Evolutionary conservation across 2,329 filamentous ascomycete genomes (phyloP).

Genomic region (Pseudogymnoascus sp.): DNA sequence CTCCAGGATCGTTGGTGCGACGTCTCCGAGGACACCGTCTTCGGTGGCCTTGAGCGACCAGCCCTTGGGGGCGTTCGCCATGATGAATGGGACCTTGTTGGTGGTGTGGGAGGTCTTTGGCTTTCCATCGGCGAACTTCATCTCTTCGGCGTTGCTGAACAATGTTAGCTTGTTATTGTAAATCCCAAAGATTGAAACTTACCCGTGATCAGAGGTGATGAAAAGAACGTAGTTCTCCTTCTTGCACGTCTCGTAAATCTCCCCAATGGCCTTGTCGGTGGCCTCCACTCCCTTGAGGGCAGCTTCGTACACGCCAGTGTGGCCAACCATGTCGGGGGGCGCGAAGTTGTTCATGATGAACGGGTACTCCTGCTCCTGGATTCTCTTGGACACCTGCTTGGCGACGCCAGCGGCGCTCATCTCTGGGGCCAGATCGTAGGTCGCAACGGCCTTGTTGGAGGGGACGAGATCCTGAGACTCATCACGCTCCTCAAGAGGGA

Average conservation of each 20-base stretch:
- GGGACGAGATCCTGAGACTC: conserved; percentile 70
- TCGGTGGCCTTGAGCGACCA: conserved; percentile 73
- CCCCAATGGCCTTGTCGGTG: conserved; percentile 89
- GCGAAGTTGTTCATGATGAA: conserved; percentile 99
- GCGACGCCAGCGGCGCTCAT: conserved; percentile 92
- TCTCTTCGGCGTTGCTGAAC: conserved; percentile 83
- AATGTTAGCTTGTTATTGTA: conserved; percentile 17
- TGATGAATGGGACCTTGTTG: conserved; percentile 96
- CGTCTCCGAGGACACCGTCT: conserved; percentile 88
- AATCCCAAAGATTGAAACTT: conserved; percentile 25
- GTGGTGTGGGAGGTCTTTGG: conserved; percentile 97
- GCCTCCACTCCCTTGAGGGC: conserved; percentile 76
- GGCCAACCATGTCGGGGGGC: conserved; percentile 97
- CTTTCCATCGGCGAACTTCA: conserved; percentile 91
- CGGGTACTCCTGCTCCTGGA: conserved; percentile 77
- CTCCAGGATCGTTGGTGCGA: conserved; percentile 85
- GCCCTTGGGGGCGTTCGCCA: conserved; percentile 89
- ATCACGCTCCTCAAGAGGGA: conserved; percentile 83
- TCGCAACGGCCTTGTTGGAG: conserved; percentile 81
- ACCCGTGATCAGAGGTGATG: conserved; percentile 91
- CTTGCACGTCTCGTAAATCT: conserved; percentile 89
- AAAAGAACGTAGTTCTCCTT: conserved; percentile 88
- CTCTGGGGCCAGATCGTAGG: conserved; percentile 88
- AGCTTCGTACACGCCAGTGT: conserved; percentile 94
- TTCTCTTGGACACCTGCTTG: conserved; percentile 79